phyloP scores from a whole-genome alignment of 202 grass and related monocot genomes.

The Carex sylvatica region DNA sequence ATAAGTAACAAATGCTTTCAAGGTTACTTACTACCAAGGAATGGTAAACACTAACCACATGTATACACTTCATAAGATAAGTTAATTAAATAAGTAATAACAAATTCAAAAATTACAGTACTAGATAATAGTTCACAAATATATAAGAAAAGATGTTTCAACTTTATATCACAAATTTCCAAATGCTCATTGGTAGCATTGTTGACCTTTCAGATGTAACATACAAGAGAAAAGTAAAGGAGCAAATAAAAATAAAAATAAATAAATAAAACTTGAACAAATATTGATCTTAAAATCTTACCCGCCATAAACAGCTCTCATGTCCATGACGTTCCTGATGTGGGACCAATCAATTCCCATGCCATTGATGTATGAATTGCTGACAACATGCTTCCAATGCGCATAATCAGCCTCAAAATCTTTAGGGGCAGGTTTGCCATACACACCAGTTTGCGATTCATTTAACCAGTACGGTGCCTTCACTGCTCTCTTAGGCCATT shows the following conservation, averaged over 20 bases:
- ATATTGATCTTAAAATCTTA: conserved; percentile 26
- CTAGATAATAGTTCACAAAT: background rate
- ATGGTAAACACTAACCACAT: background rate
- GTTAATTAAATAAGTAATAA: background rate
- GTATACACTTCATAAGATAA: background rate
- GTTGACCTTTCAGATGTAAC: background rate
- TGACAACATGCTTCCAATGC: conserved; percentile 72
- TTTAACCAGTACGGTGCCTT: conserved; percentile 70
- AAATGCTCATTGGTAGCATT: background rate
- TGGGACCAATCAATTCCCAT: conserved; percentile 79
- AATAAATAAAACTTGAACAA: background rate
- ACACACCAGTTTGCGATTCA: conserved; percentile 74
- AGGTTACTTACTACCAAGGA: background rate
- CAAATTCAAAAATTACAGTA: background rate
- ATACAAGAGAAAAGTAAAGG: background rate
- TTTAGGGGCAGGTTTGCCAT: conserved; percentile 74
- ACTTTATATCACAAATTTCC: conserved; percentile 15
- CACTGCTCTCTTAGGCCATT: conserved; percentile 58
- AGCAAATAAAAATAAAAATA: background rate
- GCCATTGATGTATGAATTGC: conserved; percentile 67
- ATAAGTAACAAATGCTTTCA: background rate
- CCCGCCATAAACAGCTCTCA: conserved; percentile 89
- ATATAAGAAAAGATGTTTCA: background rate
- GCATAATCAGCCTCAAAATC: conserved; percentile 67
- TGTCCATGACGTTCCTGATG: conserved; percentile 92